A percentile compares a stretch with the other conserved stretches of the same genome.
These are phyloP conservation scores for Thelonectria olida DNA, from an alignment of 2,329 filamentous ascomycete species.

Conservation along the genomic window DNA sequence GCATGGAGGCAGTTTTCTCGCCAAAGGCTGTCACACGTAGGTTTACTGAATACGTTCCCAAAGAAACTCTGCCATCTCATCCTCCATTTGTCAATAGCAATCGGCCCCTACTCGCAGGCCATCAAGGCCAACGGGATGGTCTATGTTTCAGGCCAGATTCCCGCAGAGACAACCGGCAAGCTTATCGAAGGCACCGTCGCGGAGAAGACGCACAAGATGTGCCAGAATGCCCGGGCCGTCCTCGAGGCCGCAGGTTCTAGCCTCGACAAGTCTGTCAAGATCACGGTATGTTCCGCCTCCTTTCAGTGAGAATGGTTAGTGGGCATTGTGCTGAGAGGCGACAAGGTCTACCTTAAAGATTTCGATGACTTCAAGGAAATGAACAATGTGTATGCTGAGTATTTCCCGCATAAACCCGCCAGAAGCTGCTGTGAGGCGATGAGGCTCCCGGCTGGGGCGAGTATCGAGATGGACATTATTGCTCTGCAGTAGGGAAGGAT, in stretches of 20 bases:
- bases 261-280: conserved; percentile 74
- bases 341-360: conserved; percentile 22
- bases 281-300: conserved; percentile 45
- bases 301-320: background rate
- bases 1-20: conserved; percentile 26
- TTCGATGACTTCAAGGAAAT: conserved; percentile 27
- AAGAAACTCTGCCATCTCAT: background rate
- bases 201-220: conserved; percentile 34
- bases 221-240: conserved; percentile 70
- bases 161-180: conserved; percentile 65
- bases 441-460: conserved; percentile 23
- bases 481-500: conserved; percentile 11
- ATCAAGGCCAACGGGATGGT: conserved; percentile 56
- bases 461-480: conserved; percentile 29
- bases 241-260: conserved; percentile 72
- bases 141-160: conserved; percentile 77
- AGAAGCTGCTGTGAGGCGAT: conserved; percentile 19
- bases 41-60: background rate
- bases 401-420: conserved; percentile 31
- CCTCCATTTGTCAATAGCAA: background rate
- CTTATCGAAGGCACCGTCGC: conserved; percentile 68
- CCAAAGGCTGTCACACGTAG: conserved; percentile 18
- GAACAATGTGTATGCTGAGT: conserved; percentile 27
- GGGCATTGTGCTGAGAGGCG: background rate
- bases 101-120: conserved; percentile 26